Evolutionary conservation across 257 asterid species (phyloP), one percentile per base, ranked within the genome.

Genomic region (Plantago ovata): DNA sequence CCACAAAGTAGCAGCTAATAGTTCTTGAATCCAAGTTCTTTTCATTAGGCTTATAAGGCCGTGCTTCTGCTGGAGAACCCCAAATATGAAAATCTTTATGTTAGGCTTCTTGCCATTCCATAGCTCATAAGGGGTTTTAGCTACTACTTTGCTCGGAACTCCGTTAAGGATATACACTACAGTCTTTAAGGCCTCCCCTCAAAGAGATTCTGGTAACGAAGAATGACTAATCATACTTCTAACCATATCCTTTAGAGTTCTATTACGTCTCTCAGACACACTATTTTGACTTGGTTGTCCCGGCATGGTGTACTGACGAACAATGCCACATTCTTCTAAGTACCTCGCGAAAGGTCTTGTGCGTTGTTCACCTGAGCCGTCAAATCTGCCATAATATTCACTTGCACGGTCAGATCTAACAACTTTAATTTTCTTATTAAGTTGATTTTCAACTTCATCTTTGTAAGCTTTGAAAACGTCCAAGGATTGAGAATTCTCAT

Each of bases 381-480:
- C 61, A 56, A 13, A 16, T 22, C 46, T 33, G 22, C 47, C 53
- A 9, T 16, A 45, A 15, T 45, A 45, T 45, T 45, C 51, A 13
- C 51, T 20, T 10, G 20, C 51, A 9, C 23, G 45, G 20, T 54
- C 20, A 28, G 13, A 16, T 16, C 33, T 18, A 10, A 22, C 28
- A 6, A 0, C 14, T 22, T 33, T 33, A 13, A 53, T 24, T 50
- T 52, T 52, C 57, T 22, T 52, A 10, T 16, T 38, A 5, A 24
- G 57, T 52, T 52, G 39, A 52, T 22, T 21, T 32, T 54, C 60
- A 32, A 54, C 44, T 54, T 53, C 42, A 54, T 13, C 23, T 9
- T 54, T 54, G 23, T 13, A 54, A 54, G 42, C 13, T 9, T 54
- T 28, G 45, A 54, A 54, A 14, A 54, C 24, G 28, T 54, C 45